A percentile compares a stretch with the other conserved stretches of the same genome.
phyloP scores from a whole-genome alignment of 2,329 filamentous ascomycete species.

The Cryphonectria naterciae region DNA sequence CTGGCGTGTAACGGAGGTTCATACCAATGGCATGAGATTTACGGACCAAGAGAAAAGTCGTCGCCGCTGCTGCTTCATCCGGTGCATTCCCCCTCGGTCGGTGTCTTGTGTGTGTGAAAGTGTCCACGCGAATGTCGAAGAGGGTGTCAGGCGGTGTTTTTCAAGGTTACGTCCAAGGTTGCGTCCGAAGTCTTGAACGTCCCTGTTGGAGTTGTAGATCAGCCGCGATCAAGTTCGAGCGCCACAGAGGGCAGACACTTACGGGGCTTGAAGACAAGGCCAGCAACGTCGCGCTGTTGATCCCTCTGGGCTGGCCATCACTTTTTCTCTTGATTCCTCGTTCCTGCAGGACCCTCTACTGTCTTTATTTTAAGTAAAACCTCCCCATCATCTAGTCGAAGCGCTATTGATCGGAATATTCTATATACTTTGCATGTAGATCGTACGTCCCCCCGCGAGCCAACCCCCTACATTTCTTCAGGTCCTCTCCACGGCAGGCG shows the following conservation, averaged over 20 bases:
- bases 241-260: neutral
- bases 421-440: neutral
- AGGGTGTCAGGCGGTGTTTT: neutral
- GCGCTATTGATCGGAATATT: neutral
- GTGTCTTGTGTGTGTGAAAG: neutral
- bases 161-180: neutral
- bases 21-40: slow-evolving; percentile 41
- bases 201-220: neutral
- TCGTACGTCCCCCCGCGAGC: neutral
- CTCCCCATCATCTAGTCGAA: neutral
- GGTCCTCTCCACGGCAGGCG: no score
- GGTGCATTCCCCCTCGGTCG: neutral
- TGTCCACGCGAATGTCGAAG: neutral
- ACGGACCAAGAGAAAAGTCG: slow-evolving; percentile 22
- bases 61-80: neutral
- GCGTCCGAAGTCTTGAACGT: neutral
- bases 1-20: slow-evolving; percentile 41
- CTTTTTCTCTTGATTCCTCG: neutral
- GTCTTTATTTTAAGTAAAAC: neutral
- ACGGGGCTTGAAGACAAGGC: neutral
- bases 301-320: neutral
- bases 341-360: no score
- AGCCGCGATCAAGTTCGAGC: neutral
- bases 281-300: neutral
- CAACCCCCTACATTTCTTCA: no score